Conservation (phyloP, 164 flowering plant genomes). For the Umbellularia californica region DNA sequence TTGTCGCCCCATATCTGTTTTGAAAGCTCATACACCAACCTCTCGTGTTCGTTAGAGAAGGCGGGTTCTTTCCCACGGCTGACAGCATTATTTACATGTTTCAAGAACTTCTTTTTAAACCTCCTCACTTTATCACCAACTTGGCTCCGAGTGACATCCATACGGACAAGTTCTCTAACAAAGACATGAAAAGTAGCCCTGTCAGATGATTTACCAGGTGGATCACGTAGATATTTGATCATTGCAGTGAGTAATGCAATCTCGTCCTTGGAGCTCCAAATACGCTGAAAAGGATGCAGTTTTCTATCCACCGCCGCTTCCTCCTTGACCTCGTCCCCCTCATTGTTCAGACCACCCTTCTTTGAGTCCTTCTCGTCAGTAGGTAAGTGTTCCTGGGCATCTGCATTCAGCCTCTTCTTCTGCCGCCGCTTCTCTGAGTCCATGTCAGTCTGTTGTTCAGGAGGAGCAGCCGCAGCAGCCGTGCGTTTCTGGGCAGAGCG, state of each 20-base stretch:
- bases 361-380: too few species aligned
- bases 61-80: neutral
- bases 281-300: conserved; percentile 1
- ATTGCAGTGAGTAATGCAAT: conserved; percentile 7
- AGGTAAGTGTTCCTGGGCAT: too few species aligned
- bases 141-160: neutral
- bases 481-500: too few species aligned
- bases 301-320: too few species aligned
- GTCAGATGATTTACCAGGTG: neutral
- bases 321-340: too few species aligned
- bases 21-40: conserved; percentile 3
- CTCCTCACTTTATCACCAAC: neutral
- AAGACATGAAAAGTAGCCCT: neutral
- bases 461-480: too few species aligned
- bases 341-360: too few species aligned
- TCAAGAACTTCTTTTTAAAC: conserved; percentile 11
- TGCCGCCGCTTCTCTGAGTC: too few species aligned
- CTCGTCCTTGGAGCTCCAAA: conserved; percentile 12
- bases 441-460: too few species aligned
- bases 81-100: neutral
- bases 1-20: conserved; percentile 2
- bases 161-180: neutral
- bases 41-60: conserved; percentile 4
- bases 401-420: too few species aligned
- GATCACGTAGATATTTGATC: neutral